Percentiles rank a stretch among this genome's conserved stretches.
Conservation (phyloP, 2,329 filamentous ascomycete species). For the Epichloe aotearoae region DNA sequence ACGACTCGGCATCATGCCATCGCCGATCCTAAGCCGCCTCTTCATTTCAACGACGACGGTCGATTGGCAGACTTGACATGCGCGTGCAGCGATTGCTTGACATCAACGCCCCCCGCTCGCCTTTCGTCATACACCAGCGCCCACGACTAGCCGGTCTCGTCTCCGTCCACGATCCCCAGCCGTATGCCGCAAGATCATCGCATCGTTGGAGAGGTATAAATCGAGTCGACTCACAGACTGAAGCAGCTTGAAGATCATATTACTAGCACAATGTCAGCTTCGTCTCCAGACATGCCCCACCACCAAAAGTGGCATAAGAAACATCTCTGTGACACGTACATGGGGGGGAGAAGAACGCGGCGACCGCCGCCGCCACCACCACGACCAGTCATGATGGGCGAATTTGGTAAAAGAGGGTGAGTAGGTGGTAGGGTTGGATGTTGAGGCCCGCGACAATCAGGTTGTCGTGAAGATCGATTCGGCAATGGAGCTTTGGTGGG, state of each 20-base stretch:
- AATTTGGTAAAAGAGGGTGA: background rate
- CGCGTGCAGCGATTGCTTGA: background rate
- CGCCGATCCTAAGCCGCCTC: too few species aligned
- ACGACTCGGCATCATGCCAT: too few species aligned
- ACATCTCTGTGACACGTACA: conserved; percentile 21
- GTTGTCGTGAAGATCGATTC: conserved; percentile 1
- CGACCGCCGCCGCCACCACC: conserved; percentile 46
- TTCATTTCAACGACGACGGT: too few species aligned
- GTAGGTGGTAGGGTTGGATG: background rate
- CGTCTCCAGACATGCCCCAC: background rate
- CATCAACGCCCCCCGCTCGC: background rate
- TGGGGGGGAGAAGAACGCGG: conserved; percentile 46
- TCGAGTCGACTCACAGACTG: conserved; percentile 33
- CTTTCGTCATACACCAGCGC: background rate
- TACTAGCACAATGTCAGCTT: conserved; percentile 22
- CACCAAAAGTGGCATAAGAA: background rate
- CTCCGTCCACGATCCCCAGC: background rate
- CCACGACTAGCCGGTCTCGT: background rate
- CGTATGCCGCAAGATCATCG: background rate
- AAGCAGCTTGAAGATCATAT: conserved; percentile 59
- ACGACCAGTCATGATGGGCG: conserved; percentile 40
- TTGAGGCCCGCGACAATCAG: background rate
- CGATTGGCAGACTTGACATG: background rate
- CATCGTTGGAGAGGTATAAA: background rate
- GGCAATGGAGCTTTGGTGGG: background rate